Evolutionary conservation across 2,329 filamentous ascomycete species (phyloP).

Genomic region (Clarireedia sp.): DNA sequence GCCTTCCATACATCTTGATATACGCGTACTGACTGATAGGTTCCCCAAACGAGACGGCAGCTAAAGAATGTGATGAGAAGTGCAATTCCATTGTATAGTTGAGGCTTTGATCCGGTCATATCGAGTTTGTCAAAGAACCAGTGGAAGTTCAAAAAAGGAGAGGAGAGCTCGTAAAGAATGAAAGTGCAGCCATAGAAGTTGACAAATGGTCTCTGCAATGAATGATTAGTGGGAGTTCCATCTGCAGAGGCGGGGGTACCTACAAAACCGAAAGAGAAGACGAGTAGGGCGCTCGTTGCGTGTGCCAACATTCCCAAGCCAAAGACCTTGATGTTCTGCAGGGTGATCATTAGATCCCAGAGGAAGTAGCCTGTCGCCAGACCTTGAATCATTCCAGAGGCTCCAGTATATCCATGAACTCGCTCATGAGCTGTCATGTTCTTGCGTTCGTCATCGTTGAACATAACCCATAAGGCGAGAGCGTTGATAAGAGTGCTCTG

Average conservation of each 20-base stretch:
- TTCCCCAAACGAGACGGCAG: conserved; percentile 71
- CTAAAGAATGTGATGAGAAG: conserved; percentile 69
- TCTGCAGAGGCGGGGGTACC: conserved; percentile 32
- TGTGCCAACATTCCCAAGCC: conserved; percentile 55
- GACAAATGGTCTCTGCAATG: conserved; percentile 63
- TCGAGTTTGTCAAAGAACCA: conserved; percentile 87
- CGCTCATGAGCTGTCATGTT: conserved; percentile 59
- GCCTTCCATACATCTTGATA: conserved; percentile 62
- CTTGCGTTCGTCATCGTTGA: conserved; percentile 57
- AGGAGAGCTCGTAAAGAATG: conserved; percentile 81
- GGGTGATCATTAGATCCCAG: conserved; percentile 70
- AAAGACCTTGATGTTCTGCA: conserved; percentile 61
- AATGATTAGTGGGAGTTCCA: background rate
- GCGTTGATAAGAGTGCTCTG: conserved; percentile 66
- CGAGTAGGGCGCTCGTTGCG: conserved; percentile 63
- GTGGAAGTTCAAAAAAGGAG: conserved; percentile 79
- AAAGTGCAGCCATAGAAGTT: conserved; percentile 77
- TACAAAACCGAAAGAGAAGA: conserved; percentile 75
- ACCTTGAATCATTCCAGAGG: conserved; percentile 63
- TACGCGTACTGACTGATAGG: conserved; percentile 60
- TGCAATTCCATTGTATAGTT: conserved; percentile 69
- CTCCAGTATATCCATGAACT: conserved; percentile 71
- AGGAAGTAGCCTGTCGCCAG: conserved; percentile 76
- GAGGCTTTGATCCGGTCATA: conserved; percentile 65
- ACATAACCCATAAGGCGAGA: conserved; percentile 68